Evolutionary conservation across 2,329 filamentous ascomycete genomes (phyloP).

Genomic region (Calonectria hawksworthii): DNA sequence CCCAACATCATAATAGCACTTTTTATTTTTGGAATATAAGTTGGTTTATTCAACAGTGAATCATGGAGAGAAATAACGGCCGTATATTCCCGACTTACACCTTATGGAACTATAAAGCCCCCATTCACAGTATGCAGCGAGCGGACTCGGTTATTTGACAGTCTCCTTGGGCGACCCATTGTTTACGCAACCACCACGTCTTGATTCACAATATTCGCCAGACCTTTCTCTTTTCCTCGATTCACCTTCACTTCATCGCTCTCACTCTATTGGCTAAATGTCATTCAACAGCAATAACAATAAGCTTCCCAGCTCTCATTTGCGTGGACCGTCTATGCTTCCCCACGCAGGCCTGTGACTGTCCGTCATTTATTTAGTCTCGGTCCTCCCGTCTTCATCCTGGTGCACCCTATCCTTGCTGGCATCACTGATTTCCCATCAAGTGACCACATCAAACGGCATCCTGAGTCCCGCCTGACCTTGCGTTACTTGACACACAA

Average conservation of each 20-base stretch:
- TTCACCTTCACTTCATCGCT: neutral
- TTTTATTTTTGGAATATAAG: neutral
- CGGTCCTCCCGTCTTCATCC: neutral
- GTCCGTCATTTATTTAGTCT: neutral
- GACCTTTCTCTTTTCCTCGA: neutral
- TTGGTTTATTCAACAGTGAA: neutral
- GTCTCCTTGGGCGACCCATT: neutral
- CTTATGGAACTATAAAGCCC: neutral
- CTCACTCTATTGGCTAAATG: neutral
- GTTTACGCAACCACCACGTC: neutral
- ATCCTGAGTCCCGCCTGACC: neutral
- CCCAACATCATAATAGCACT: neutral
- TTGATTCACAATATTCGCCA: neutral
- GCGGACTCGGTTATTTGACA: neutral
- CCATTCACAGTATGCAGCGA: neutral
- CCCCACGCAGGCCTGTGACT: neutral
- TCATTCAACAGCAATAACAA: neutral
- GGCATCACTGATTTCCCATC: neutral
- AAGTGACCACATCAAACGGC: neutral
- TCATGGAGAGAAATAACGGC: neutral
- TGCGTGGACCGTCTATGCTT: too few species aligned
- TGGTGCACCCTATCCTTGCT: neutral
- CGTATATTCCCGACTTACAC: neutral
- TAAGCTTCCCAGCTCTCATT: neutral
- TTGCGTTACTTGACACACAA: constrained; percentile 1